These are phyloP conservation scores for Pseudoperonospora humuli DNA, from an alignment of 352 stramenopile genomes.

Conservation along the genomic window DNA sequence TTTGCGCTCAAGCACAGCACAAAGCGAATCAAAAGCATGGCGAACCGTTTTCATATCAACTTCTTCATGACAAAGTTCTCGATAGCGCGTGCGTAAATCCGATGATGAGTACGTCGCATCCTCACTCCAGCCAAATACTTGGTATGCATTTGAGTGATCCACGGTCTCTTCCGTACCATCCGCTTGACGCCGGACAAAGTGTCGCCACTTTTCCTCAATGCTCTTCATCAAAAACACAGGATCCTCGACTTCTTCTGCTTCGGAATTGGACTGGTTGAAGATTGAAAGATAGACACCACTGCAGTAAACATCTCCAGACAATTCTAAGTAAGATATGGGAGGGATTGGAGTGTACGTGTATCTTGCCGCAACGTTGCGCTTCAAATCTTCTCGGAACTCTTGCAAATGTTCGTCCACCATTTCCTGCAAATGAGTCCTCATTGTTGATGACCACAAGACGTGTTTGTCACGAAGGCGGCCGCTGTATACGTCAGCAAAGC, in stretches of 20 bases:
- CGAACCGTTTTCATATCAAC: slow-evolving; percentile 42
- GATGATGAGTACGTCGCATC: slow-evolving; percentile 31
- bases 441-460: slow-evolving; percentile 57
- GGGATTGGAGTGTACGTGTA: slow-evolving; percentile 65
- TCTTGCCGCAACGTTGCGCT: slow-evolving; percentile 37
- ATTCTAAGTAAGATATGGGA: slow-evolving; percentile 55
- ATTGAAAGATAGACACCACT: slow-evolving; percentile 69
- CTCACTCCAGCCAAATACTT: slow-evolving; percentile 61
- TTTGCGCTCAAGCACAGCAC: slow-evolving; percentile 39
- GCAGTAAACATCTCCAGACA: slow-evolving; percentile 71
- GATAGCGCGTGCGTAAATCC: slow-evolving; percentile 53
- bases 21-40: slow-evolving; percentile 53
- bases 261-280: slow-evolving; percentile 41
- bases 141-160: slow-evolving; percentile 48
- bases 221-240: slow-evolving; percentile 66
- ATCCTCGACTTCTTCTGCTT: slow-evolving; percentile 63
- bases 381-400: slow-evolving; percentile 55
- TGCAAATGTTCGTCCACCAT: slow-evolving; percentile 70
- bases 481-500: slow-evolving; percentile 61
- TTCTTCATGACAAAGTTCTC: slow-evolving; percentile 48
- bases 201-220: slow-evolving; percentile 74
- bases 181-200: slow-evolving; percentile 38
- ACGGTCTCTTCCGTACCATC: slow-evolving; percentile 32
- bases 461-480: slow-evolving; percentile 52
- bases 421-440: slow-evolving; percentile 61